phyloP scores from a whole-genome alignment of 1,139 yeast species.

The Suhomyces anneliseae region DNA sequence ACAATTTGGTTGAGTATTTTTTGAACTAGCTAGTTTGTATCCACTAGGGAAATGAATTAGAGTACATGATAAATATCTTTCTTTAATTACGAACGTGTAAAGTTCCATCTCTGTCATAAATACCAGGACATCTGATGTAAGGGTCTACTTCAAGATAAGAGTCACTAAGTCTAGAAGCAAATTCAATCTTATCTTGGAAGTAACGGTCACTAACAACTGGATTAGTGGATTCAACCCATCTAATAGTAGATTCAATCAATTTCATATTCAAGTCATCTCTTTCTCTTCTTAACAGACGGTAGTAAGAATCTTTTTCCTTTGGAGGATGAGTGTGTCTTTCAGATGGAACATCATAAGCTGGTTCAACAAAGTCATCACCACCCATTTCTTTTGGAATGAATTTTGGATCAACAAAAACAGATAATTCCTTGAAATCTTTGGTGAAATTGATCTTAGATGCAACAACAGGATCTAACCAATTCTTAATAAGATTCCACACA shows the following conservation, averaged over 20 bases:
- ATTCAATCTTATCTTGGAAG: conserved; percentile 39
- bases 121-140: conserved; percentile 39
- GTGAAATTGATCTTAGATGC: conserved; percentile 47
- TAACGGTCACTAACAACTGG: conserved; percentile 40
- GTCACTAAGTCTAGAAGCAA: conserved; percentile 29
- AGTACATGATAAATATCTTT: background rate
- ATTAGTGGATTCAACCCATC: conserved; percentile 45
- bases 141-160: conserved; percentile 42
- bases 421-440: conserved; percentile 37
- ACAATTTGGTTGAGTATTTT: background rate
- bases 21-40: background rate
- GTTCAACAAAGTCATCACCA: conserved; percentile 33
- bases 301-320: conserved; percentile 30
- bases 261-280: conserved; percentile 33
- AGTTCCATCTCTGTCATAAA: conserved; percentile 39
- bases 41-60: background rate
- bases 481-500: conserved; percentile 47
- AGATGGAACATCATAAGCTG: conserved; percentile 32
- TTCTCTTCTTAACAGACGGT: conserved; percentile 28
- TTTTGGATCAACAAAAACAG: conserved; percentile 31
- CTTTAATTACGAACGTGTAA: conserved; percentile 7
- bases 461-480: conserved; percentile 50
- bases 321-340: conserved; percentile 30
- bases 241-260: conserved; percentile 37
- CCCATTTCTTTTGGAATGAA: conserved; percentile 44